Evolutionary conservation across 352 stramenopile genomes (phyloP), one percentile per base, ranked within the genome.

Genomic region (Globisporangium polare): DNA sequence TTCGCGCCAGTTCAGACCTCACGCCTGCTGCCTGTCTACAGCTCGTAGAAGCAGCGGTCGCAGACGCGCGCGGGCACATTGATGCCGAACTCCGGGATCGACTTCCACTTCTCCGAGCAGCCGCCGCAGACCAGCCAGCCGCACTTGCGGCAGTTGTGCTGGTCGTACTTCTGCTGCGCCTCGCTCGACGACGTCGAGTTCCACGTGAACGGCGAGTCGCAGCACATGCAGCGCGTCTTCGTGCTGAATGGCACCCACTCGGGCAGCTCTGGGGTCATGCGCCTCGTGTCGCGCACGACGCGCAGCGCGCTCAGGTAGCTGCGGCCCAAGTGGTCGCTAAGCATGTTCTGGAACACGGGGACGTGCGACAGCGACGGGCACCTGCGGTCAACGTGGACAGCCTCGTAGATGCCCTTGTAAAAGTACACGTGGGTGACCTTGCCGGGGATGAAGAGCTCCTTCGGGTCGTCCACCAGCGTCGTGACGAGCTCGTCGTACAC

Each of bases 121-220:
- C 85, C 85, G 63, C 90, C 81, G 49, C 86, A 95, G 18, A 94
- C 82, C 26, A 95, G 73, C 45, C 72, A 81, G 17, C 86, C 86
- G 55, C 86, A 95, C 26, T 78, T 85, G 56, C 86, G 74, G 68
- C 89, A 97, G 60, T 96, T 96, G 73, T 97, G 88, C 69, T 96
- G 89, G 68, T 97, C 89, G 33, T 82, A 80, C 52, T 94, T 93
- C 55, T 91, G 79, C 66, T 97, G 89, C 2, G 89, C 88, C 53
- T 96, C 85, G 53, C 86, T 95, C 22, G 74, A 87, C n/a, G 85
- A 94, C 55, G 86, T 96, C 65, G 84, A 93, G 63, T 94, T 94
- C 88, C 88, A 96, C 49, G 88, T 96, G 63, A 96, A 96, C 20
- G 85, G 84, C 22, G 77, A 85, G 63, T 94, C 86, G 63, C 88